These are phyloP conservation scores for Malbranchea cinnamomea DNA, from an alignment of 2,329 filamentous ascomycete species.

Conservation along the genomic window DNA sequence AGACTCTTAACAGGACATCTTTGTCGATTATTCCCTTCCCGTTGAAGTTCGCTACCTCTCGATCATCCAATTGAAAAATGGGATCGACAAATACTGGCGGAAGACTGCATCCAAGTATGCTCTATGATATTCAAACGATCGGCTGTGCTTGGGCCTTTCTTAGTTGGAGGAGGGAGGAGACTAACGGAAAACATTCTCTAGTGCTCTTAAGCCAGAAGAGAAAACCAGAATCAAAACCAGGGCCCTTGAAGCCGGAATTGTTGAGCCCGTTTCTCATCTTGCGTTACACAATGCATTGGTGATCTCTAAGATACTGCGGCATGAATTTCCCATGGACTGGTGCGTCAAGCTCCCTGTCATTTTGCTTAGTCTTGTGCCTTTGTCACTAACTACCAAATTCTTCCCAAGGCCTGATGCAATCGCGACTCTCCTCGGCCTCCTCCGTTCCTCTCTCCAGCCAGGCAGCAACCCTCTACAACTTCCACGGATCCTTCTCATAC, in stretches of 20 bases:
- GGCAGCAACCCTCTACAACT: constrained; percentile 51
- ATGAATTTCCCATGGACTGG: constrained; percentile 85
- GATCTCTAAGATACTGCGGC: constrained; percentile 71
- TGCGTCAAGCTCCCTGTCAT: constrained; percentile 13
- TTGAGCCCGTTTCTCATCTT: constrained; percentile 59
- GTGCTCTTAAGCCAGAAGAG: constrained; percentile 50
- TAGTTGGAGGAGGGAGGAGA: not conserved
- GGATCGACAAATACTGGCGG: constrained; percentile 90
- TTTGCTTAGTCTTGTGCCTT: not conserved
- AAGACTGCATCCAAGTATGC: constrained; percentile 54
- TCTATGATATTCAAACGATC: not conserved
- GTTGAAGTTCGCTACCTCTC: constrained; percentile 72
- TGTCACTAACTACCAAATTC: constrained; percentile 2
- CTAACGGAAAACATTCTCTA: constrained; percentile 14
- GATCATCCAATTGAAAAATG: constrained; percentile 90
- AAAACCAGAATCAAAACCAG: constrained; percentile 62
- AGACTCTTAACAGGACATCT: constrained; percentile 46
- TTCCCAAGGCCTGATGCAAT: constrained; percentile 33
- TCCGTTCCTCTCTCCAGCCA: constrained; percentile 41
- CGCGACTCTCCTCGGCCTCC: constrained; percentile 42
- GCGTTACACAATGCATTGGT: constrained; percentile 81
- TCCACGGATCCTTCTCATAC: constrained; percentile 55
- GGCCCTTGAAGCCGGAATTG: constrained; percentile 60
- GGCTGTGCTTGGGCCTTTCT: not conserved
- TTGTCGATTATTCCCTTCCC: constrained; percentile 63